Evolutionary conservation across 768 basidiomycete genomes (phyloP).

Genomic region (Serendipita sp.): DNA sequence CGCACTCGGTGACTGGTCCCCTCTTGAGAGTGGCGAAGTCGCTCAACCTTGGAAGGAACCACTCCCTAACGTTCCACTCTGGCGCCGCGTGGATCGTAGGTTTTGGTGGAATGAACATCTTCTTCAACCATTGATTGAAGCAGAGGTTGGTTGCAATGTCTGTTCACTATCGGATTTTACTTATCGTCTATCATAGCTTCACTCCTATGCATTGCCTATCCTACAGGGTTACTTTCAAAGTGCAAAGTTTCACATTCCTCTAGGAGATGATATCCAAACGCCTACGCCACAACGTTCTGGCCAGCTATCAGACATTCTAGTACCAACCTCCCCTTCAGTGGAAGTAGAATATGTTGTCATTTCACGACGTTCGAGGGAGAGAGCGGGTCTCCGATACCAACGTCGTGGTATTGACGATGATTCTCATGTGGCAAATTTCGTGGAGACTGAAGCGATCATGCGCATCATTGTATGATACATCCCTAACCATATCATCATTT

Average conservation of each 20-base stretch:
- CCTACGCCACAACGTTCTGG: constrained; percentile 29
- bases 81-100: constrained; percentile 75
- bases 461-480: constrained; percentile 45
- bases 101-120: constrained; percentile 98
- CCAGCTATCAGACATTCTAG: constrained; percentile 21
- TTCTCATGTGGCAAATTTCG: constrained; percentile 88
- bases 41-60: constrained; percentile 53
- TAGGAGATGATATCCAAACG: background rate
- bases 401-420: constrained; percentile 87
- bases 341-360: constrained; percentile 65
- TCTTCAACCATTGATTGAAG: constrained; percentile 68
- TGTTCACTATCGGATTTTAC: background rate
- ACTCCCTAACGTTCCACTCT: constrained; percentile 61
- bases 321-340: constrained; percentile 21
- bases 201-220: constrained; percentile 75
- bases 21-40: background rate
- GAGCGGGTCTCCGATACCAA: constrained; percentile 89
- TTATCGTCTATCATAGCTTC: constrained; percentile 31
- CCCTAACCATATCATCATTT: background rate
- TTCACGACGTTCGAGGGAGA: constrained; percentile 71
- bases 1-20: constrained; percentile 22
- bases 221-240: constrained; percentile 88
- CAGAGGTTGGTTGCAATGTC: constrained; percentile 42
- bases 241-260: constrained; percentile 41
- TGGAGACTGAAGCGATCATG: constrained; percentile 85